A percentile compares a stretch with the other conserved stretches of the same genome.
Evolutionary conservation across 108 stramenopile species (phyloP).

Genomic region (Nannochloropsis gaditana): DNA sequence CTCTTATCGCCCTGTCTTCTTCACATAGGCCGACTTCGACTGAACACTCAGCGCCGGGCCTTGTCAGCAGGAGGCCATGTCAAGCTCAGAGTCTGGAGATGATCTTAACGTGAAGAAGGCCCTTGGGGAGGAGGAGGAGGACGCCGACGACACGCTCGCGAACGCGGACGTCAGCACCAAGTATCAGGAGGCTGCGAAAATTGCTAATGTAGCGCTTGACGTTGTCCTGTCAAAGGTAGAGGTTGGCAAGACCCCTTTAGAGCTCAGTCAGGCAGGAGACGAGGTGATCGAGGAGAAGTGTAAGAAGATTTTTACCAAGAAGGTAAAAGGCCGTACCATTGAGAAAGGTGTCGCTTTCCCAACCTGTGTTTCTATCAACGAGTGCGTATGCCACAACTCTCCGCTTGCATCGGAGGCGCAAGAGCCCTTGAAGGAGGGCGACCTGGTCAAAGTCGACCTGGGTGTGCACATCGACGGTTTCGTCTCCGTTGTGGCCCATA

Average conservation of each 20-base stretch:
- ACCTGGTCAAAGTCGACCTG: slow-evolving; percentile 97
- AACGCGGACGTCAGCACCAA: slow-evolving; percentile 88
- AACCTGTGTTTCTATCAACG: slow-evolving; percentile 96
- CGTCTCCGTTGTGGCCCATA: slow-evolving; percentile 95
- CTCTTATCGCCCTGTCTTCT: no score
- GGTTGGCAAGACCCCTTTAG: slow-evolving; percentile 79
- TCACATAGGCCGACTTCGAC: no score
- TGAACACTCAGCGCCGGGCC: no score
- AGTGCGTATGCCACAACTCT: slow-evolving; percentile 90
- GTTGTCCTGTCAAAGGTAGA: slow-evolving; percentile 77
- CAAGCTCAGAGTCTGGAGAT: background rate
- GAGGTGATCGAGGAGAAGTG: slow-evolving; percentile 53
- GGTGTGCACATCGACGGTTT: slow-evolving; percentile 99
- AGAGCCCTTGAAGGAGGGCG: slow-evolving; percentile 70
- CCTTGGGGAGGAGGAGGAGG: slow-evolving; percentile 48
- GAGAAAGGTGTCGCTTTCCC: slow-evolving; percentile 98
- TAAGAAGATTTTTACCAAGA: slow-evolving; percentile 41
- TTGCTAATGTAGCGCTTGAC: slow-evolving; percentile 82
- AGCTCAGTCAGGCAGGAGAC: slow-evolving; percentile 71
- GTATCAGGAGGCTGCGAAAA: slow-evolving; percentile 97
- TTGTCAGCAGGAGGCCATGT: background rate
- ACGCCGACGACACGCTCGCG: slow-evolving; percentile 45
- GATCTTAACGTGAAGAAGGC: slow-evolving; percentile 37
- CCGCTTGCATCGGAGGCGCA: slow-evolving; percentile 78
- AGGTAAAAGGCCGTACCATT: slow-evolving; percentile 68